Conservation (phyloP, 2,329 filamentous ascomycete genomes). For the Truncatella angustata region DNA sequence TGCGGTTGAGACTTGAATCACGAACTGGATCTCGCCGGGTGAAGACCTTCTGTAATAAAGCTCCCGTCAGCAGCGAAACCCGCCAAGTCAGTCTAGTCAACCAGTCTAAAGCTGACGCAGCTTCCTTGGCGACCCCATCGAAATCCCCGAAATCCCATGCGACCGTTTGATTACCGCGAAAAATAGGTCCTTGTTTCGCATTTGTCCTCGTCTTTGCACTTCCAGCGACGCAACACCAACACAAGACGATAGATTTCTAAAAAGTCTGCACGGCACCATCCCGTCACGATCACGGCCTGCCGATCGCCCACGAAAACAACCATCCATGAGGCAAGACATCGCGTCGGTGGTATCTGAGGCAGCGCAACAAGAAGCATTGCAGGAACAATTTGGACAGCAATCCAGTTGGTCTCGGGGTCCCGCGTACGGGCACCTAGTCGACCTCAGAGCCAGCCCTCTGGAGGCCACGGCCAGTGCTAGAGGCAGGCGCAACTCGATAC, state of each 20-base stretch:
- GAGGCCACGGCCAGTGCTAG: too few relatives aligned
- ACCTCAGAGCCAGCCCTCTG: too few relatives aligned
- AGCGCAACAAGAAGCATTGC: too few relatives aligned
- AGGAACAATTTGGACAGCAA: too few relatives aligned
- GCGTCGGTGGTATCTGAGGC: background rate
- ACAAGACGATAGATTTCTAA: background rate
- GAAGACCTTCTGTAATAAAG: background rate
- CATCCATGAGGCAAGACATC: background rate
- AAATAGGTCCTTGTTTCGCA: constrained; percentile 6
- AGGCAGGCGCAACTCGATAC: too few relatives aligned
- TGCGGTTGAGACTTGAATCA: background rate
- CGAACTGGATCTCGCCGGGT: background rate
- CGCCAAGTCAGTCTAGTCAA: background rate
- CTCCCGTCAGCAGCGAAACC: background rate
- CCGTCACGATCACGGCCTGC: background rate
- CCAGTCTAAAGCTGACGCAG: constrained; percentile 6
- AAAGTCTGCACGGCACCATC: background rate
- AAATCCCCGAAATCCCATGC: constrained; percentile 4
- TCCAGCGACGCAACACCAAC: background rate
- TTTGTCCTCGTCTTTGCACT: background rate
- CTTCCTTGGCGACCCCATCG: constrained; percentile 7
- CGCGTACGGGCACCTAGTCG: too few relatives aligned
- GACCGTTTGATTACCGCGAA: constrained; percentile 10
- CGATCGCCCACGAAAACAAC: background rate
- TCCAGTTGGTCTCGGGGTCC: too few relatives aligned